These are phyloP conservation scores for Halophytophthora polymorphica DNA, from an alignment of 352 stramenopile genomes.

Conservation along the genomic window DNA sequence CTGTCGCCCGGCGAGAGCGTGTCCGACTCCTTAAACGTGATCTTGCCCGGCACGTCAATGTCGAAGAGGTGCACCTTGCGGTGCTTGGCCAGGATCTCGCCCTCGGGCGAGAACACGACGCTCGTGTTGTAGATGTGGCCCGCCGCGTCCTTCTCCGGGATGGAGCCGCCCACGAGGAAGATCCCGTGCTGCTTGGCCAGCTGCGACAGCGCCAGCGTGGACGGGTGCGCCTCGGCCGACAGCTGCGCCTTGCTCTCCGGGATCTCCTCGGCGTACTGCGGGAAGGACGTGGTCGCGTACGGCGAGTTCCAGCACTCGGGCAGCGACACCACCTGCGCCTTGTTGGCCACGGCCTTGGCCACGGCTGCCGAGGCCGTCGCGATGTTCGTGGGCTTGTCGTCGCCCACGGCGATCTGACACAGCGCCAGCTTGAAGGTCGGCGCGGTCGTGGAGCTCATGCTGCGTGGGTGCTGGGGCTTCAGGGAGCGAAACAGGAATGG, in stretches of 20 bases:
- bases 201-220: conserved; percentile 85
- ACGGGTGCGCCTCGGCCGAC: conserved; percentile 69
- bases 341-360: conserved; percentile 64
- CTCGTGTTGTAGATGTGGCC: conserved; percentile 99
- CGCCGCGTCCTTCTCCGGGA: conserved; percentile 87
- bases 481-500: conserved; percentile 9
- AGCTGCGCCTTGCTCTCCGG: conserved; percentile 66
- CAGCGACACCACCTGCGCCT: conserved; percentile 88
- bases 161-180: conserved; percentile 97
- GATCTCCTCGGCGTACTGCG: conserved; percentile 96
- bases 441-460: conserved; percentile 41
- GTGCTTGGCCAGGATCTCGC: conserved; percentile 97
- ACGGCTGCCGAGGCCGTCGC: conserved; percentile 66
- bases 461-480: conserved; percentile 9
- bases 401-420: conserved; percentile 94
- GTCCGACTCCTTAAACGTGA: conserved; percentile 99
- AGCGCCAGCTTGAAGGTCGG: conserved; percentile 91
- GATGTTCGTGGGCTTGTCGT: conserved; percentile 85
- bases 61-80: conserved; percentile 99
- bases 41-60: conserved; percentile 98
- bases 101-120: conserved; percentile 93
- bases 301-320: conserved; percentile 97
- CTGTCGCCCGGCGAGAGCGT: conserved; percentile 94
- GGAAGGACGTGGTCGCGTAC: conserved; percentile 97
- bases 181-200: conserved; percentile 87